These are phyloP conservation scores for Clohesyomyces aquaticus DNA, from an alignment of 495 filamentous ascomycete species.

Conservation along the genomic window DNA sequence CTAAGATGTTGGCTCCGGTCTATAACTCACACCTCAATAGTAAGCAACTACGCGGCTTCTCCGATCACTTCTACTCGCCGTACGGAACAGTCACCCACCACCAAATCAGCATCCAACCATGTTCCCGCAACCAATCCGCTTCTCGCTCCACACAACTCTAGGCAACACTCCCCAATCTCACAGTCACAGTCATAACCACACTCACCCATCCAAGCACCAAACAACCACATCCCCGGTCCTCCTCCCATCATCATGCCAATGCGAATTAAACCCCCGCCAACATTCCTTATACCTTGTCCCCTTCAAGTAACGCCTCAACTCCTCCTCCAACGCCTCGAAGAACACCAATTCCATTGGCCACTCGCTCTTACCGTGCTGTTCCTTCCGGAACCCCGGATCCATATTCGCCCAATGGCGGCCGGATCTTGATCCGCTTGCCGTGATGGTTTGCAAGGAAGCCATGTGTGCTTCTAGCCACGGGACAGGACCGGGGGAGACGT, in stretches of 20 bases:
- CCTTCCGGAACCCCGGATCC: slow-evolving; percentile 26
- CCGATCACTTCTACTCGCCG: no score
- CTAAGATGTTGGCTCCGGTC: no score
- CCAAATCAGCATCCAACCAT: no score
- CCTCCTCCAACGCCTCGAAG: slow-evolving; percentile 64
- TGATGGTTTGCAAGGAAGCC: slow-evolving; percentile 45
- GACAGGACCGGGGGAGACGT: slow-evolving; percentile 57
- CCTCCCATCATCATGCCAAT: slow-evolving; percentile 87
- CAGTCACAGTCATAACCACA: no score
- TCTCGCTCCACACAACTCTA: no score
- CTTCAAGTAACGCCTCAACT: slow-evolving; percentile 53
- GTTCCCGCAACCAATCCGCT: no score
- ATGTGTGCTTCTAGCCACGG: slow-evolving; percentile 62
- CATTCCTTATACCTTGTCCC: slow-evolving; percentile 67
- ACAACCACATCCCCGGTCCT: slow-evolving; percentile 84
- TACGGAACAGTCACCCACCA: no score
- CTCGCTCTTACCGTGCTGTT: slow-evolving; percentile 38
- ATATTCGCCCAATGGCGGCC: slow-evolving; percentile 36
- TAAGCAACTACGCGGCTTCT: no score
- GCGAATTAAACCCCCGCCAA: slow-evolving; percentile 76
- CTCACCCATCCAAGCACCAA: slow-evolving; percentile 59
- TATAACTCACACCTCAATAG: no score
- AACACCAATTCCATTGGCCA: slow-evolving; percentile 69
- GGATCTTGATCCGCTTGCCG: slow-evolving; percentile 18
- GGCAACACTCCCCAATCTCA: no score